Evolutionary conservation across 768 basidiomycete species (phyloP), one percentile per base, ranked within the genome.

Genomic region (Sarcodon aspratus): DNA sequence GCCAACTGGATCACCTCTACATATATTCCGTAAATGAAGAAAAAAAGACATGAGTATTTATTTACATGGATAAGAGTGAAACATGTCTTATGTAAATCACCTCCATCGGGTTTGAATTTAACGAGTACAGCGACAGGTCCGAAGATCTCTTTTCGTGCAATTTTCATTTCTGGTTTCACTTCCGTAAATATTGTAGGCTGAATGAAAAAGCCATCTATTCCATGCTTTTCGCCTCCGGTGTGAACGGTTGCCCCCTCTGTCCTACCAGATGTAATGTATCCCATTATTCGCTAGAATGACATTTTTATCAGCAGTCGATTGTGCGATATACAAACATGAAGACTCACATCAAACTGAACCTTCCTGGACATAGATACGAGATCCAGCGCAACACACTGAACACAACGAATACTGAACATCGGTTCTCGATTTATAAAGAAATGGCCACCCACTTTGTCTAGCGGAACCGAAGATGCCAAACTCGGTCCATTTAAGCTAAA

Each of bases 301-400:
- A 47, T 13, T 3, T 11, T 7, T 7, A 17, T 13, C 5, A 18
- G n/a, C n/a, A n/a, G n/a, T n/a, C n/a, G n/a, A n/a, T n/a, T n/a
- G n/a, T n/a, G n/a, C n/a, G n/a, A n/a, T n/a, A n/a, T n/a, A n/a
- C n/a, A n/a, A n/a, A 31, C 12, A 6, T 35, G 44, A 17, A n/a
- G 5, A 67, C 78, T 50, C 42, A 85, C 84, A 54, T 86, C 75
- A 58, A 70, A 87, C 60, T 91, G 88, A 36, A 71, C 59, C 61
- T 90, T 69, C 0, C 59, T 92, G 89, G 5, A 93, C 85, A 58
- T 74, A 90, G 57, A 92, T 79, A 52, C 91, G 78, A 17, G 88
- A 85, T 8, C 88, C 85, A 10, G 87, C 87, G 54, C 76, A 78
- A 67, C 90, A 92, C 12, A 73, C 70, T 64, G 91, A 88, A 18